Evolutionary conservation across 2,329 filamentous ascomycete genomes (phyloP).

Genomic region (Epichloe aotearoae): DNA sequence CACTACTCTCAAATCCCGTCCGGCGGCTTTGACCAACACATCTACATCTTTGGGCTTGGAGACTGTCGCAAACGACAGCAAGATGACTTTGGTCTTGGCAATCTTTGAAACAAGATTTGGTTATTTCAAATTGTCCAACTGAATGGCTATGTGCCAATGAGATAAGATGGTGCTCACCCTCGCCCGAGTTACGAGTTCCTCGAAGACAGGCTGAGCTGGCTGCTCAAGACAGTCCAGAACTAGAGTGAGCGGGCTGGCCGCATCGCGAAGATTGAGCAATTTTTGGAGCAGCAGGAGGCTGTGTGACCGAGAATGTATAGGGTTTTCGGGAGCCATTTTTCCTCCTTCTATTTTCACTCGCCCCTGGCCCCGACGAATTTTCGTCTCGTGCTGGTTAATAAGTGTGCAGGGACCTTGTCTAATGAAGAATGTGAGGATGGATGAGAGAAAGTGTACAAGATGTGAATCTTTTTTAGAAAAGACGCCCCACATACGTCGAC

Average conservation of each 20-base stretch:
- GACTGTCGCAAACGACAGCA: constrained; percentile 66
- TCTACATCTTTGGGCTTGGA: constrained; percentile 51
- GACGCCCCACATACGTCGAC: background rate
- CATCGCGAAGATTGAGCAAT: constrained; percentile 64
- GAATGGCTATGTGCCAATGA: background rate
- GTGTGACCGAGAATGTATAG: constrained; percentile 64
- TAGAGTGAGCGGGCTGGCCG: constrained; percentile 74
- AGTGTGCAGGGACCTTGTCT: background rate
- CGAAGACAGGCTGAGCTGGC: constrained; percentile 53
- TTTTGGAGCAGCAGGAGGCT: constrained; percentile 70
- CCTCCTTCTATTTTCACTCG: background rate
- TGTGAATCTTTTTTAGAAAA: background rate
- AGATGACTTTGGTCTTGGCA: constrained; percentile 56
- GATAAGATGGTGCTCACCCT: constrained; percentile 36
- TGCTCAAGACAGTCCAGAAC: constrained; percentile 79
- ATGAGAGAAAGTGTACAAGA: background rate
- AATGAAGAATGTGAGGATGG: background rate
- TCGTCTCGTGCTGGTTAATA: background rate
- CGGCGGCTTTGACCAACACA: constrained; percentile 49
- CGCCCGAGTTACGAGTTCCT: constrained; percentile 63
- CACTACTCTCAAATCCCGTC: constrained; percentile 43
- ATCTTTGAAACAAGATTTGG: constrained; percentile 21
- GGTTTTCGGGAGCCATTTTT: constrained; percentile 41
- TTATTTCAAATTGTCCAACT: background rate
- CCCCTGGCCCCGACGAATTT: background rate